Evolutionary conservation across 345 rosid species (phyloP).

Genomic region (Populus euphratica): DNA sequence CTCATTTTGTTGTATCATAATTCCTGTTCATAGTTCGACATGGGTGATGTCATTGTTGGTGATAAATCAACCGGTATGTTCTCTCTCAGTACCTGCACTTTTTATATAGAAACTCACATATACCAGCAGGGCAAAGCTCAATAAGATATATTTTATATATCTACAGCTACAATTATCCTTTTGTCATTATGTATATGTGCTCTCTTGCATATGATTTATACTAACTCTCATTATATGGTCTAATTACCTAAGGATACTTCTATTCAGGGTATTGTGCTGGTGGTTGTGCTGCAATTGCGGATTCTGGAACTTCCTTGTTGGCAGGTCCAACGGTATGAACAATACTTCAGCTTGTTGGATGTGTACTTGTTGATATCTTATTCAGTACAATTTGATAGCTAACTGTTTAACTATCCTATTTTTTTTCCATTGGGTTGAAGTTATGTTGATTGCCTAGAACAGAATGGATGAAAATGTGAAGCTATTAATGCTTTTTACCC

Average conservation of each 20-base stretch:
- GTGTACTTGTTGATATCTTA: background rate
- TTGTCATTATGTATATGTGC: background rate
- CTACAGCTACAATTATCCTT: background rate
- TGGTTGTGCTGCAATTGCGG: constrained; percentile 36
- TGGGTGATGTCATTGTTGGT: constrained; percentile 32
- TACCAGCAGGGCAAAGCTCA: background rate
- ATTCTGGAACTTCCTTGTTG: constrained; percentile 37
- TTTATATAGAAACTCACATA: background rate
- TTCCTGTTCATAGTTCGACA: constrained; percentile 21
- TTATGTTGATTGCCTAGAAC: background rate
- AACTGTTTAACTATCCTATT: background rate
- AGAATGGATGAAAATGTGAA: background rate
- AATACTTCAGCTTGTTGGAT: background rate
- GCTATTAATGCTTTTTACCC: background rate
- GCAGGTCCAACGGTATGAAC: constrained; percentile 31
- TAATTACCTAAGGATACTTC: background rate
- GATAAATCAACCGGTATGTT: constrained; percentile 25
- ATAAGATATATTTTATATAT: background rate
- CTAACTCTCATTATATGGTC: background rate
- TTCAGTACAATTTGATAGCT: background rate
- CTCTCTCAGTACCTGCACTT: background rate
- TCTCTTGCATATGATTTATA: background rate
- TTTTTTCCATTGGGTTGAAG: background rate
- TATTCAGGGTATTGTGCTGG: constrained; percentile 22
- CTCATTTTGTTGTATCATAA: background rate